A percentile compares a stretch with the other conserved stretches of the same genome.
Evolutionary conservation across 805 yeast species (phyloP).

Genomic region (Candida pseudoglaebosa): DNA sequence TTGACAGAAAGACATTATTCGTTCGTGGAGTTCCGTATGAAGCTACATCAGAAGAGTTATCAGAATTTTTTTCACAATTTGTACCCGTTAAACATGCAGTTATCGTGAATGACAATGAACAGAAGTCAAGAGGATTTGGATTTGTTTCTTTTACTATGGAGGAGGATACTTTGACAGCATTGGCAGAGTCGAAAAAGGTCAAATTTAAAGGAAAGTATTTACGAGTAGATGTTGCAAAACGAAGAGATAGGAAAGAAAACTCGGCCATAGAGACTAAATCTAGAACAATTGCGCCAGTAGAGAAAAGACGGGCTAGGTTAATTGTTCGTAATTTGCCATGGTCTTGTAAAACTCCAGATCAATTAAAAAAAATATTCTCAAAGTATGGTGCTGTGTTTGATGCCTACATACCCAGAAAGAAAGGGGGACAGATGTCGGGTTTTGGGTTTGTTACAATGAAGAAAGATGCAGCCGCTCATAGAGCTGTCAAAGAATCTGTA

Average conservation of each 20-base stretch:
- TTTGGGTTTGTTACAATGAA: constrained; percentile 94
- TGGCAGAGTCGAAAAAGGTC: constrained; percentile 58
- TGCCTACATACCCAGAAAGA: constrained; percentile 82
- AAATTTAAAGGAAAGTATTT: constrained; percentile 65
- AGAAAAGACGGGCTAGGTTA: constrained; percentile 79
- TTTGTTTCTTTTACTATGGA: constrained; percentile 85
- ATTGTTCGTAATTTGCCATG: constrained; percentile 93
- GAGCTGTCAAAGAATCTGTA: constrained; percentile 69
- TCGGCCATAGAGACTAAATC: constrained; percentile 7
- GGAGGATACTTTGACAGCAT: constrained; percentile 78
- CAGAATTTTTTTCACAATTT: constrained; percentile 84
- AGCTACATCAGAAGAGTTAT: constrained; percentile 76
- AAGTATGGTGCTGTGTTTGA: constrained; percentile 85
- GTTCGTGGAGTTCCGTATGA: constrained; percentile 80
- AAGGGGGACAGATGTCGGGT: constrained; percentile 87
- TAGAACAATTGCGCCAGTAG: constrained; percentile 37
- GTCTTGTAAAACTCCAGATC: constrained; percentile 80
- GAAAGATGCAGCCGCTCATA: constrained; percentile 69
- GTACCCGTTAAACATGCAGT: constrained; percentile 96
- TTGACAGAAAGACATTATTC: constrained; percentile 67
- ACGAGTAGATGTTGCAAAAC: constrained; percentile 83
- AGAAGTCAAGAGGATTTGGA: constrained; percentile 89
- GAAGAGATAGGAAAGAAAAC: constrained; percentile 72
- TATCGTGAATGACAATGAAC: constrained; percentile 72
- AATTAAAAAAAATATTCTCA: constrained; percentile 63